Evolutionary conservation across 2,329 filamentous ascomycete genomes (phyloP).

Genomic region (Fusarium caatingaense): DNA sequence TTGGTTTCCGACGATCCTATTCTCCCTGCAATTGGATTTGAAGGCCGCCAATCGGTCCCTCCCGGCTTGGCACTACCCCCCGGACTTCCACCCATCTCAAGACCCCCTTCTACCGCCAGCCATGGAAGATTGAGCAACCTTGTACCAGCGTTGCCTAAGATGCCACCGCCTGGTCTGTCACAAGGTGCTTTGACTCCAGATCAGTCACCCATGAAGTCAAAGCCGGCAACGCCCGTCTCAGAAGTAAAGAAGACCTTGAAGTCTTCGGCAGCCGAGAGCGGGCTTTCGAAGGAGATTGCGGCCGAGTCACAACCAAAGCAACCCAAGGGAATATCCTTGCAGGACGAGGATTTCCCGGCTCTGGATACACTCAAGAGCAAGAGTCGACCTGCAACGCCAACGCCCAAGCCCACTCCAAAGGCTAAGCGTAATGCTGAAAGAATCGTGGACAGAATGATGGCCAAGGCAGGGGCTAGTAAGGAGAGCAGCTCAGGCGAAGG

Average conservation of each 20-base stretch:
- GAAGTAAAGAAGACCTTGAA: slow-evolving; percentile 59
- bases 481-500: slow-evolving; percentile 33
- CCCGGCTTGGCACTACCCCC: slow-evolving; percentile 47
- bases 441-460: slow-evolving; percentile 41
- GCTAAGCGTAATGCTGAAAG: slow-evolving; percentile 50
- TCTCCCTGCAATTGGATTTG: slow-evolving; percentile 23
- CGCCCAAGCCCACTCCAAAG: slow-evolving; percentile 51
- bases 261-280: slow-evolving; percentile 58
- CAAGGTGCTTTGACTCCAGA: slow-evolving; percentile 50
- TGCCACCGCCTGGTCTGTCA: slow-evolving; percentile 42
- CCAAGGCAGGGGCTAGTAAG: slow-evolving; percentile 28
- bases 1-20: slow-evolving; percentile 70
- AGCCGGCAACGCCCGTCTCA: slow-evolving; percentile 41
- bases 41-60: slow-evolving; percentile 45
- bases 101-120: slow-evolving; percentile 36
- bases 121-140: slow-evolving; percentile 38
- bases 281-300: slow-evolving; percentile 60
- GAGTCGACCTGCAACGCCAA: slow-evolving; percentile 52
- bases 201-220: slow-evolving; percentile 49
- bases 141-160: slow-evolving; percentile 45
- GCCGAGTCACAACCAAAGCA: slow-evolving; percentile 50
- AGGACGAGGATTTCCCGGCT: slow-evolving; percentile 73
- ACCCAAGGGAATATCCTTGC: slow-evolving; percentile 52
- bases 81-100: slow-evolving; percentile 34
- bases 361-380: slow-evolving; percentile 58